phyloP scores from a whole-genome alignment of 305 asterid species.

The Fraxinus sp. region DNA sequence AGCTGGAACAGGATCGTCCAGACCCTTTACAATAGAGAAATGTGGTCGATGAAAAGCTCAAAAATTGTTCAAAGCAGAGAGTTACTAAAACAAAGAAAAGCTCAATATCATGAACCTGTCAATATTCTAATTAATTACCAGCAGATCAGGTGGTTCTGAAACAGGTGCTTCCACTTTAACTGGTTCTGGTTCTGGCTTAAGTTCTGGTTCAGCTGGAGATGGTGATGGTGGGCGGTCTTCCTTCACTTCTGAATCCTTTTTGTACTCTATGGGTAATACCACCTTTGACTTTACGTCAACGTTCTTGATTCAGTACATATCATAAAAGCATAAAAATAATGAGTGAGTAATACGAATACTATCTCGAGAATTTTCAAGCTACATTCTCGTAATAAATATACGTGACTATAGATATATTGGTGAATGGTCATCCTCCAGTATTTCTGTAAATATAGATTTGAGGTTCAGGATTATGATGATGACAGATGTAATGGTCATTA shows the following conservation, averaged over 20 bases:
- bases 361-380: background rate
- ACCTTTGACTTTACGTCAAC: conserved; percentile 69
- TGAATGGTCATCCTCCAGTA: background rate
- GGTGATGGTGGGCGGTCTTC: conserved; percentile 54
- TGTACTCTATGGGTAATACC: conserved; percentile 75
- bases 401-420: background rate
- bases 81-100: background rate
- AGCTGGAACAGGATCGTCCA: conserved; percentile 69
- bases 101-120: background rate
- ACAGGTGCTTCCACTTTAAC: conserved; percentile 61
- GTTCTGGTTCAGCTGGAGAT: conserved; percentile 43
- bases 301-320: conserved; percentile 25
- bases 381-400: background rate
- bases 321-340: background rate
- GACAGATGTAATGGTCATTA: background rate
- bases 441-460: background rate
- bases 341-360: background rate
- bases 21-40: conserved; percentile 46
- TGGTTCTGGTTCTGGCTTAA: conserved; percentile 52
- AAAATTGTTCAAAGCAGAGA: background rate
- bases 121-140: conserved; percentile 48
- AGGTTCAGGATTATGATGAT: background rate
- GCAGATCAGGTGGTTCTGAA: conserved; percentile 63
- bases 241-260: conserved; percentile 58
- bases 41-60: conserved; percentile 2